Evolutionary conservation across 139 green algal genomes (phyloP).

Genomic region (Chlorella ohadii): DNA sequence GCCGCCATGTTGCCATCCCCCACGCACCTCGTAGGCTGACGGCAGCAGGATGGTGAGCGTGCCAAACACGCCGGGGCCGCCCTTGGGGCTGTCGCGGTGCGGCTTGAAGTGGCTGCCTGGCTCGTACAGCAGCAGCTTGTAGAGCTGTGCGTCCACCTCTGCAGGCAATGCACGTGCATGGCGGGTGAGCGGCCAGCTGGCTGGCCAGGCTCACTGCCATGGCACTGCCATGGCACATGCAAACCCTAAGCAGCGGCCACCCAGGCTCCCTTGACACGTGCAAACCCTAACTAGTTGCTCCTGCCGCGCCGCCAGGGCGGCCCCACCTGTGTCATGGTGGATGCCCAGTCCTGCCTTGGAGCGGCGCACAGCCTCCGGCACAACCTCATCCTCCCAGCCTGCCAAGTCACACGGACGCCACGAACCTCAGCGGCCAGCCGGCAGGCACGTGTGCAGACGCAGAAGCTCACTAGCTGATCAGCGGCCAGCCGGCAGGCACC

Average conservation of each 20-base stretch:
- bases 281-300: neutral
- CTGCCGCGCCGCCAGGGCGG: neutral
- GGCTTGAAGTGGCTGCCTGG: neutral
- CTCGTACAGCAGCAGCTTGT: constrained; percentile 1
- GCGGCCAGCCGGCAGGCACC: no score
- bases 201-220: no score
- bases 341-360: neutral
- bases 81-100: neutral
- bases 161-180: neutral
- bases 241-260: no score
- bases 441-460: no score
- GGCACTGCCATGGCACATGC: no score
- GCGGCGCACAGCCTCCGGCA: neutral
- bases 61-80: constrained; percentile 1
- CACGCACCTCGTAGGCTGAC: neutral
- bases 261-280: no score
- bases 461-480: no score
- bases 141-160: neutral
- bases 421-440: no score
- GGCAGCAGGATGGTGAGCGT: neutral
- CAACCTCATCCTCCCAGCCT: neutral
- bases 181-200: no score
- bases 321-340: neutral
- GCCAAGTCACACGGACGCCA: neutral
- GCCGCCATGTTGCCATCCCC: neutral